phyloP scores from a whole-genome alignment of 495 filamentous ascomycete species.

The Lasiosphaeriaceae sp. region DNA sequence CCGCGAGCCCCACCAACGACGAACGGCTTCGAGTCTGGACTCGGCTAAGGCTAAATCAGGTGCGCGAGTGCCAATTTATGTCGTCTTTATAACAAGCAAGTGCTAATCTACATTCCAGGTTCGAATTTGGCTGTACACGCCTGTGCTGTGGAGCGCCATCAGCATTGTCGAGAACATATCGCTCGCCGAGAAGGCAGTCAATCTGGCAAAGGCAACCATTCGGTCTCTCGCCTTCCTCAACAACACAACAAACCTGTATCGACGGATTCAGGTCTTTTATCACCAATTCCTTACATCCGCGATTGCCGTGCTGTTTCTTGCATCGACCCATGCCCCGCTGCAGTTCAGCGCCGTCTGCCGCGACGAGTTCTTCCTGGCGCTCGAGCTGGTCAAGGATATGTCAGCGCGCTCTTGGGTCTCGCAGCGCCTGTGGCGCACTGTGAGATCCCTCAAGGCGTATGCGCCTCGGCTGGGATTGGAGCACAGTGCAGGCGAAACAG shows the following conservation, averaged over 20 bases:
- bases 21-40: constrained; percentile 59
- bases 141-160: constrained; percentile 70
- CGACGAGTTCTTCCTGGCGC: constrained; percentile 83
- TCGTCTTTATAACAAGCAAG: not conserved
- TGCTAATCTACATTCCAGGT: constrained; percentile 34
- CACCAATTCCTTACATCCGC: constrained; percentile 84
- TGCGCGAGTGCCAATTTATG: not conserved
- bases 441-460: constrained; percentile 73
- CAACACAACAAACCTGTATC: constrained; percentile 76
- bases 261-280: constrained; percentile 74
- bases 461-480: constrained; percentile 75
- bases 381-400: constrained; percentile 77
- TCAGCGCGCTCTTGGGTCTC: constrained; percentile 74
- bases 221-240: constrained; percentile 70
- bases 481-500: constrained; percentile 14
- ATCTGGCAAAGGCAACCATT: constrained; percentile 77
- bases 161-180: constrained; percentile 69
- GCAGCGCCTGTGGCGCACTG: constrained; percentile 77
- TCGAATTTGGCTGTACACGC: constrained; percentile 77
- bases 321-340: constrained; percentile 74
- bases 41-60: constrained; percentile 69
- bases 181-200: constrained; percentile 67
- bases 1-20: constrained; percentile 34
- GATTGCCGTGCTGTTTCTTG: constrained; percentile 77
- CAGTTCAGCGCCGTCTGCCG: constrained; percentile 70